Conservation (phyloP, 345 rosid genomes). For the Eucalyptus marginata region DNA sequence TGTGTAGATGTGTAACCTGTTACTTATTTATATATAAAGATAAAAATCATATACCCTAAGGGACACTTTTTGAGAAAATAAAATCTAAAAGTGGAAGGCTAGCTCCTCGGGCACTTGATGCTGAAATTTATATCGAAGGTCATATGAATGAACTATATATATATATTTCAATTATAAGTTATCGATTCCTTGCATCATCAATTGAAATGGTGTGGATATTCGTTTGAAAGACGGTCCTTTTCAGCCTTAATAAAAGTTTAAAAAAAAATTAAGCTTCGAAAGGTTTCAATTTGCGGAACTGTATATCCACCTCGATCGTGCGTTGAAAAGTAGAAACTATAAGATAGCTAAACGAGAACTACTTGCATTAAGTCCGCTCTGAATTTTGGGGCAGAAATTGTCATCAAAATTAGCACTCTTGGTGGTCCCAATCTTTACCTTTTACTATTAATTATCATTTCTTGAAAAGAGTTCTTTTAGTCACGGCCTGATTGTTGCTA, state of each 20-base stretch:
- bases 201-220: not conserved
- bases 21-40: not conserved
- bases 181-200: not conserved
- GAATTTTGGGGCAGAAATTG: not conserved
- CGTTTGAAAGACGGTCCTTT: not conserved
- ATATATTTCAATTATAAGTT: not conserved
- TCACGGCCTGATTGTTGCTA: not conserved
- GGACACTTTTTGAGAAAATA: not conserved
- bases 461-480: not conserved
- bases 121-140: not conserved
- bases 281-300: not conserved
- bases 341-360: not conserved
- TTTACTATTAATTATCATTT: not conserved
- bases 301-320: rapidly evolving
- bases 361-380: not conserved
- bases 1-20: rapidly evolving
- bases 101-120: not conserved
- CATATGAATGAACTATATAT: not conserved
- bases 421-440: not conserved
- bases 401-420: not conserved
- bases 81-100: not conserved
- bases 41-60: not conserved
- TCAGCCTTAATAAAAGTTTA: not conserved
- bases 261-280: rapidly evolving
- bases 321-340: not conserved